Percentiles rank a stretch among this genome's conserved stretches.
These are phyloP conservation scores for Jaminaea rosea DNA, from an alignment of 1,284 basidiomycete species.

Conservation along the genomic window DNA sequence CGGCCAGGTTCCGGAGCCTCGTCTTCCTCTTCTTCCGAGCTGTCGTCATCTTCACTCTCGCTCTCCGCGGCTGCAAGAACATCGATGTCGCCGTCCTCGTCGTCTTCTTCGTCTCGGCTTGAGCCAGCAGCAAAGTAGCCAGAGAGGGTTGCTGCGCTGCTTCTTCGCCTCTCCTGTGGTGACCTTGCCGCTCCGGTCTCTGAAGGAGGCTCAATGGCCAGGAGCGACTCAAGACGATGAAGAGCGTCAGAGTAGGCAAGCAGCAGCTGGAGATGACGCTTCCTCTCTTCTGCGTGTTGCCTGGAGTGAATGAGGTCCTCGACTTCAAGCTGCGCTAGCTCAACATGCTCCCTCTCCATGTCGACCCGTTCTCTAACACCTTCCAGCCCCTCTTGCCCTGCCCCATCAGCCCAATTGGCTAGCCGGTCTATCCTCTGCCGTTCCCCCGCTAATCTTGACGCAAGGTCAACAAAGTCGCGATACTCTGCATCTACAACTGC, in stretches of 20 bases:
- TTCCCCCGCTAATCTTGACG: background rate
- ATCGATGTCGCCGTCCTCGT: background rate
- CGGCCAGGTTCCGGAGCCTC: too few species aligned
- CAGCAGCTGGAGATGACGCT: background rate
- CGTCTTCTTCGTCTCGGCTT: background rate
- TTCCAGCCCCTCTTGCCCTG: constrained; percentile 11
- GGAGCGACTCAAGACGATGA: background rate
- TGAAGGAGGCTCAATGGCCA: background rate
- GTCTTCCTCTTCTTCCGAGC: too few species aligned
- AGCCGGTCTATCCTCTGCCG: background rate
- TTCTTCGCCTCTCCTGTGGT: background rate
- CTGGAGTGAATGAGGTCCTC: background rate
- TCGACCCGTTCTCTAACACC: background rate
- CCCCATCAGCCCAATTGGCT: background rate
- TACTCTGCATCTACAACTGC: background rate
- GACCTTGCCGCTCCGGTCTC: background rate
- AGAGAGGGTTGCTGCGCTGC: background rate
- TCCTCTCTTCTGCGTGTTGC: background rate
- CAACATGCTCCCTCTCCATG: background rate
- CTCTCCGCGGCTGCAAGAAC: too few species aligned
- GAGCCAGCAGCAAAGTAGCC: too few species aligned
- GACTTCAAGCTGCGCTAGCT: background rate
- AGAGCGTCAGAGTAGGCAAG: background rate
- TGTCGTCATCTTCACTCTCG: too few species aligned
- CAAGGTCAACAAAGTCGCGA: background rate